Percentiles rank a stretch among this genome's conserved stretches.
Evolutionary conservation across 257 asterid species (phyloP).

Genomic region (Verbena officinalis): DNA sequence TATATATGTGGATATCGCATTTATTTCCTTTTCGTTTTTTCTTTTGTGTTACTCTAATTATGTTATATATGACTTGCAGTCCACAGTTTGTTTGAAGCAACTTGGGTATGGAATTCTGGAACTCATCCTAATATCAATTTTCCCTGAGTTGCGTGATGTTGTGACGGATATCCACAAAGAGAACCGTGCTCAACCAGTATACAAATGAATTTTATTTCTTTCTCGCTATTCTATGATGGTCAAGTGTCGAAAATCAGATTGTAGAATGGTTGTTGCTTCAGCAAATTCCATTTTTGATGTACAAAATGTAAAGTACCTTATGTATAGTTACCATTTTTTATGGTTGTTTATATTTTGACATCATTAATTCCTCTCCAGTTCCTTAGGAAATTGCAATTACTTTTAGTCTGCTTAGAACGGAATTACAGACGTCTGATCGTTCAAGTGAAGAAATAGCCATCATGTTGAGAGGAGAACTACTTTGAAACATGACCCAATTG

Average conservation of each 20-base stretch:
- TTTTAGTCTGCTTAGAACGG: background rate
- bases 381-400: background rate
- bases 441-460: background rate
- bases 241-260: constrained; percentile 21
- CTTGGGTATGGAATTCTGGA: constrained; percentile 91
- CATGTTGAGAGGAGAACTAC: background rate
- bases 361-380: constrained; percentile 6
- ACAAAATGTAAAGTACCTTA: constrained; percentile 40
- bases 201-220: constrained; percentile 24
- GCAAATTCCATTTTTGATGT: constrained; percentile 35
- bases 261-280: background rate
- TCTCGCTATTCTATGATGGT: constrained; percentile 17
- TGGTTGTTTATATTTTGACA: constrained; percentile 22
- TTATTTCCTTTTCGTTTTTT: background rate
- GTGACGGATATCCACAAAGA: constrained; percentile 75
- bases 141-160: constrained; percentile 79
- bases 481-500: background rate
- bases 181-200: constrained; percentile 44
- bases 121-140: constrained; percentile 70
- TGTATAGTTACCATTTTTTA: constrained; percentile 42
- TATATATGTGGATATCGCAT: background rate
- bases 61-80: constrained; percentile 53
- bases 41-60: background rate
- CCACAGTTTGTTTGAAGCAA: constrained; percentile 90
- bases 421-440: background rate